These are phyloP conservation scores for Ophiosphaerella narmari DNA, from an alignment of 2,329 filamentous ascomycete species.

Conservation along the genomic window DNA sequence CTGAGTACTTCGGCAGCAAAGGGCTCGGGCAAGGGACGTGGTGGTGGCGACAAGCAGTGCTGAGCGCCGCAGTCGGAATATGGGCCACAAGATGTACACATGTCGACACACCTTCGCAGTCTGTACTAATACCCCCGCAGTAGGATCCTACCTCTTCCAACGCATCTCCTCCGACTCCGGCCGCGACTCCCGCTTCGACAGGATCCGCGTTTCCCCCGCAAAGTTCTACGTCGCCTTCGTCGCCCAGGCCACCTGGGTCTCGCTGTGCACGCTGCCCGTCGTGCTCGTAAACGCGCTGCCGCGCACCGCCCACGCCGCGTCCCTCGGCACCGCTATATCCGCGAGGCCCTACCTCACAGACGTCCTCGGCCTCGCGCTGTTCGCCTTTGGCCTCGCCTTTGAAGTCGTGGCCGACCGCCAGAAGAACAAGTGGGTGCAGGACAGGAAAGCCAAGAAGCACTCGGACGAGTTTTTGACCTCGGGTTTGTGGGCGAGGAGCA, in stretches of 20 bases:
- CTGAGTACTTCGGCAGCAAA: slow-evolving; percentile 34
- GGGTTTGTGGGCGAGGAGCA: slow-evolving; percentile 64
- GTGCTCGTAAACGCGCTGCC: slow-evolving; percentile 67
- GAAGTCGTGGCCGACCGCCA: slow-evolving; percentile 68
- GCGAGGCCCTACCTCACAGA: slow-evolving; percentile 55
- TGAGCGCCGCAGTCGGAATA: slow-evolving; percentile 60
- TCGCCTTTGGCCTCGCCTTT: slow-evolving; percentile 62
- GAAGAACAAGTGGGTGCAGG: slow-evolving; percentile 65
- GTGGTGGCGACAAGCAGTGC: slow-evolving; percentile 66
- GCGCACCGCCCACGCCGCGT: slow-evolving; percentile 50
- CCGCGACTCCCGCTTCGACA: slow-evolving; percentile 63
- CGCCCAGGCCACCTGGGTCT: slow-evolving; percentile 70
- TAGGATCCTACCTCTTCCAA: slow-evolving; percentile 67
- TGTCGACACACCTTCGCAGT: neutral
- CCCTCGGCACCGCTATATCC: slow-evolving; percentile 52
- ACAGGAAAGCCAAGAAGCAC: slow-evolving; percentile 68
- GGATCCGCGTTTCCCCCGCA: slow-evolving; percentile 56
- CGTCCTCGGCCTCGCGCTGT: slow-evolving; percentile 62
- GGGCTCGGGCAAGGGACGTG: slow-evolving; percentile 32
- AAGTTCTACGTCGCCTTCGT: slow-evolving; percentile 62
- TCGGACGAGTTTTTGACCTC: slow-evolving; percentile 68
- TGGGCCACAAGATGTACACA: slow-evolving; percentile 65
- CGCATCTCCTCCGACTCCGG: slow-evolving; percentile 62
- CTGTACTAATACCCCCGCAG: slow-evolving; percentile 41
- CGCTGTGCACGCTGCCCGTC: slow-evolving; percentile 68